These are phyloP conservation scores for Hypsizygus ulmarius DNA, from an alignment of 1,284 basidiomycete genomes.

Conservation along the genomic window DNA sequence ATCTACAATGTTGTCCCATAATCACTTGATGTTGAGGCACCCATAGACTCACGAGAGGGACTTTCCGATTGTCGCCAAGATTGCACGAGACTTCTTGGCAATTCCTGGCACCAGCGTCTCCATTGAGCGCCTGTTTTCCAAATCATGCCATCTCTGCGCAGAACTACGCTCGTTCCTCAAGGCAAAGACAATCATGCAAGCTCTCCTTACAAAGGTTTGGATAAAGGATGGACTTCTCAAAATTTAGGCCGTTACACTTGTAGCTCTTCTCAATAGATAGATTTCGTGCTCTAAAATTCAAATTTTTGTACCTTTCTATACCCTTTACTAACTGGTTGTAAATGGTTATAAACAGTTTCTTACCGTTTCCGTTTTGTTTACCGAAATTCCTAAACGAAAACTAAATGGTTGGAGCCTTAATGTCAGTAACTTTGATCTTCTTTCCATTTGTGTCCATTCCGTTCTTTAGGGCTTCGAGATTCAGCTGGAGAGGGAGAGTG, in stretches of 20 bases:
- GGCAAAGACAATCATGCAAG: constrained; percentile 4
- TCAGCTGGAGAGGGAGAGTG: too few relatives aligned
- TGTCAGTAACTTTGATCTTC: too few relatives aligned
- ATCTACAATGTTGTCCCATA: not conserved
- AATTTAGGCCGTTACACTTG: not conserved
- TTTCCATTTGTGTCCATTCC: too few relatives aligned
- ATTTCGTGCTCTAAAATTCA: too few relatives aligned
- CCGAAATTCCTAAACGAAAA: not conserved
- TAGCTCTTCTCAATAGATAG: too few relatives aligned
- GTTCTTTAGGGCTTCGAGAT: too few relatives aligned
- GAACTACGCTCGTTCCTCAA: constrained; percentile 1
- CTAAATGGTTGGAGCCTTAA: not conserved
- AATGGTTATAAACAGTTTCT: not conserved
- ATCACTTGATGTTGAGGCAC: not conserved
- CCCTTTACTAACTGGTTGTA: not conserved
- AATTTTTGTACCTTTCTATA: not conserved
- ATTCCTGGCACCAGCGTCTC: constrained; percentile 33
- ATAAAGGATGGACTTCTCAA: constrained; percentile 3
- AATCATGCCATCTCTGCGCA: constrained; percentile 13
- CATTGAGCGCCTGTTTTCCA: constrained; percentile 31
- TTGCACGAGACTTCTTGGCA: constrained; percentile 31
- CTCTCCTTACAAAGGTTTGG: constrained; percentile 5
- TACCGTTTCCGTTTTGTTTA: constrained; percentile 4
- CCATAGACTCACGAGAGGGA: constrained; percentile 1
- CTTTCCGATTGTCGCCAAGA: constrained; percentile 27